Conservation (phyloP, 2,329 filamentous ascomycete species). For the Diaporthe ampelina region DNA sequence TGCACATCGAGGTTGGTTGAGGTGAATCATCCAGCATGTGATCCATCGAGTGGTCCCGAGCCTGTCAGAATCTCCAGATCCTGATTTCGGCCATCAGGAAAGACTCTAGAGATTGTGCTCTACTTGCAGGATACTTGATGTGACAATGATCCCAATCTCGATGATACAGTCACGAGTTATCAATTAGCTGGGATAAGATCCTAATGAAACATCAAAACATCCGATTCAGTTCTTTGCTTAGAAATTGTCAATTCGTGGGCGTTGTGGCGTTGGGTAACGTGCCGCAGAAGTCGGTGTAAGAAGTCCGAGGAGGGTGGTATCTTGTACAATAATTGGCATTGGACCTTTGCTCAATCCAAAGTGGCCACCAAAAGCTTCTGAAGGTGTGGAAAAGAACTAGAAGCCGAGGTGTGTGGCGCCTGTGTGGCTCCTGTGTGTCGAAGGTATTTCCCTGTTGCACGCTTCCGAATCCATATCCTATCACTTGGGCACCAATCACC, state of each 20-base stretch:
- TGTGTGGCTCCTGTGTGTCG: background rate
- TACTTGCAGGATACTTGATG: constrained; percentile 16
- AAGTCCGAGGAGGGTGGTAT: constrained; percentile 2
- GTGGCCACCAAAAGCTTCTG: background rate
- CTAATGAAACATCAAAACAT: constrained; percentile 3
- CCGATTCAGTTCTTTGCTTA: background rate
- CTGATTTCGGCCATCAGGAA: constrained; percentile 1
- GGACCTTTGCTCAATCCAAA: constrained; percentile 1
- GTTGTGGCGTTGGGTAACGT: constrained; percentile 5
- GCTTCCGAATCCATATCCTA: constrained; percentile 1
- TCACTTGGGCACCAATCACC: background rate
- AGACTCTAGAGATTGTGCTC: constrained; percentile 18
- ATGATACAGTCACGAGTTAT: constrained; percentile 18
- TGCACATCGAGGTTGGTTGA: constrained; percentile 15
- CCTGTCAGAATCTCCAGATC: constrained; percentile 4
- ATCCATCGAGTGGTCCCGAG: constrained; percentile 5
- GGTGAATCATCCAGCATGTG: constrained; percentile 16
- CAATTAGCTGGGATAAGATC: constrained; percentile 4
- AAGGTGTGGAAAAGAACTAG: background rate
- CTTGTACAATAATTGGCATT: background rate
- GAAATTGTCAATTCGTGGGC: constrained; percentile 20
- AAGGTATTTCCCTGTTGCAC: constrained; percentile 6
- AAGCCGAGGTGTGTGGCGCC: constrained; percentile 4
- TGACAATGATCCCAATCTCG: constrained; percentile 1
- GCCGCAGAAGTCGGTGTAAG: background rate